phyloP scores from a whole-genome alignment of 1,284 basidiomycete species.

The Tylopilus orsonianus region DNA sequence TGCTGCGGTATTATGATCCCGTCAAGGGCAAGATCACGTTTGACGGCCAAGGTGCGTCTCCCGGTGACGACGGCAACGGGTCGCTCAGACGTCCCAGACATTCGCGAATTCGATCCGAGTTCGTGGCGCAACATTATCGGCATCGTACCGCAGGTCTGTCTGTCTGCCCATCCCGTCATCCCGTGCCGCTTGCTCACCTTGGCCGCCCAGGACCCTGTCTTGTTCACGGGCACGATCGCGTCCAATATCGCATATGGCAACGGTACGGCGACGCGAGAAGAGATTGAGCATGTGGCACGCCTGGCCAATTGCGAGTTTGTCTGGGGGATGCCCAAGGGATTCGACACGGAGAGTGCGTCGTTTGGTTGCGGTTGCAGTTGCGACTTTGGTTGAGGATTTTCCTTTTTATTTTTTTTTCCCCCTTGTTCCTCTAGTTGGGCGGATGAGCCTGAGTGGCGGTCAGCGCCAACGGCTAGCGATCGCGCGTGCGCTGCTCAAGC shows the following conservation, averaged over 20 bases:
- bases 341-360: constrained; percentile 69
- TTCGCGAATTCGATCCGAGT: constrained; percentile 77
- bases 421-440: too few species aligned
- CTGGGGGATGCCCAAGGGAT: constrained; percentile 85
- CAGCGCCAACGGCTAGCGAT: constrained; percentile 76
- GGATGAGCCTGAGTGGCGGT: constrained; percentile 73
- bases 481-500: constrained; percentile 81
- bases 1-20: constrained; percentile 94
- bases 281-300: constrained; percentile 86
- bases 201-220: constrained; percentile 57
- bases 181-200: neutral
- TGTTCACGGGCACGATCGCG: constrained; percentile 87
- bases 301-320: constrained; percentile 97
- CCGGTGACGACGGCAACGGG: neutral
- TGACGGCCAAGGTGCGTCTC: constrained; percentile 74
- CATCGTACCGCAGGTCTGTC: constrained; percentile 73
- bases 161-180: too few species aligned
- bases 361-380: too few species aligned
- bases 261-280: constrained; percentile 67
- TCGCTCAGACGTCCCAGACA: too few species aligned
- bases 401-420: too few species aligned
- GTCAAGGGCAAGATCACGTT: constrained; percentile 78
- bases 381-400: too few species aligned
- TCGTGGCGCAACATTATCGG: constrained; percentile 89
- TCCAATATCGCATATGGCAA: constrained; percentile 93